phyloP scores from a whole-genome alignment of 2,329 filamentous ascomycete species.

The Colletotrichum sp. region DNA sequence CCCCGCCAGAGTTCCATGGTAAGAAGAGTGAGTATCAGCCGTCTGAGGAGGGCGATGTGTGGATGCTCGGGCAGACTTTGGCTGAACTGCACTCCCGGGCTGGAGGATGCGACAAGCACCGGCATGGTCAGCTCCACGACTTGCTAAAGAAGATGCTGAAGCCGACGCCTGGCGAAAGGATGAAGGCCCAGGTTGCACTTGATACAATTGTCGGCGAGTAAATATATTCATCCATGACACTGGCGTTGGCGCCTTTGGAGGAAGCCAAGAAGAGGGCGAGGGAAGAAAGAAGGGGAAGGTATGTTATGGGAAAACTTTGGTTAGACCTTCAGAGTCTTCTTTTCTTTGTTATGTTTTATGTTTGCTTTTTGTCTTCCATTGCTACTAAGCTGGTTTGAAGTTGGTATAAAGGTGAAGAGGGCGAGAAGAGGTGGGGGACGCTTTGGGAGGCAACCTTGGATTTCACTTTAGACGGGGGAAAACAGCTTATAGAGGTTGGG shows the following conservation, averaged over 20 bases:
- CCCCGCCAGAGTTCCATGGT: neutral
- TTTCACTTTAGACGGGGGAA: neutral
- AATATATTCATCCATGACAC: too few relatives aligned
- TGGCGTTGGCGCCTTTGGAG: neutral
- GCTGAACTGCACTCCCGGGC: neutral
- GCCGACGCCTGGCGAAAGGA: neutral
- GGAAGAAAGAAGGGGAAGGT: neutral
- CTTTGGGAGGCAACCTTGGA: neutral
- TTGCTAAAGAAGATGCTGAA: neutral
- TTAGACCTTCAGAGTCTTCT: neutral
- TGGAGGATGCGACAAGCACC: neutral
- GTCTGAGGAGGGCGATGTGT: neutral
- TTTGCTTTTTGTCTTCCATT: neutral
- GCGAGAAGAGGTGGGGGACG: neutral
- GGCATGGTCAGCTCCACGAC: neutral
- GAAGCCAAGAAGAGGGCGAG: neutral
- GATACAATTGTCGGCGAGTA: too few relatives aligned
- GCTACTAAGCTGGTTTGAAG: neutral
- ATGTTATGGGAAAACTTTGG: neutral
- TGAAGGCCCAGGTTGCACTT: neutral
- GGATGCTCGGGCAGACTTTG: constrained; percentile 8
- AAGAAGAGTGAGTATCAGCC: neutral
- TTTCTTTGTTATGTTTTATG: neutral
- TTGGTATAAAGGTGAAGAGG: neutral
- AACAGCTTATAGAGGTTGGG: neutral